These are phyloP conservation scores for Moringa oleifera DNA, from an alignment of 345 rosid species.

Conservation along the genomic window DNA sequence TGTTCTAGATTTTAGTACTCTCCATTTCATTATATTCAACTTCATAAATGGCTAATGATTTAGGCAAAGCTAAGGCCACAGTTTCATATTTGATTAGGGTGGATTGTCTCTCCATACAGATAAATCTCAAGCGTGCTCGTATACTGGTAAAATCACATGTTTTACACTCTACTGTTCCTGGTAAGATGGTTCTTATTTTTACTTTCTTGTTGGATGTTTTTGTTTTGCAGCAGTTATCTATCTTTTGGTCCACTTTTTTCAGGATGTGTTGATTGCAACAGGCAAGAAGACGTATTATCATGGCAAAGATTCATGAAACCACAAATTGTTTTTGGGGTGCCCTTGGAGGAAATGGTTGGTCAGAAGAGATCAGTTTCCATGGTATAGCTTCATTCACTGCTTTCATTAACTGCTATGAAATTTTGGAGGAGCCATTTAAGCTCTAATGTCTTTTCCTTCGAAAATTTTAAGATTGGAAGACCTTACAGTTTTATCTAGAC, in stretches of 20 bases:
- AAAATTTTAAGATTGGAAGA: too few relatives aligned
- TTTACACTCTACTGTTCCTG: constrained; percentile 45
- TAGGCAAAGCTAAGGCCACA: background rate
- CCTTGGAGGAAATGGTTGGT: constrained; percentile 64
- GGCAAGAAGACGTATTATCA: constrained; percentile 61
- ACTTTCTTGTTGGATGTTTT: background rate
- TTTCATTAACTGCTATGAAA: background rate
- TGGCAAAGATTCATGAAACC: constrained; percentile 87
- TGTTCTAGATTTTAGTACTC: too few relatives aligned
- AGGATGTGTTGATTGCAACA: constrained; percentile 82
- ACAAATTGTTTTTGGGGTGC: constrained; percentile 62
- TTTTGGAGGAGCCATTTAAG: too few relatives aligned
- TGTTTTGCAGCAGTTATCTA: background rate
- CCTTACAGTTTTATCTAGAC: background rate
- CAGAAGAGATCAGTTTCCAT: constrained; percentile 38
- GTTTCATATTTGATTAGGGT: constrained; percentile 1
- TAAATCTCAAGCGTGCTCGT: constrained; percentile 96
- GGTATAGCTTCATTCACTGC: constrained; percentile 32
- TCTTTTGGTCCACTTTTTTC: constrained; percentile 11
- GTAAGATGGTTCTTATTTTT: constrained; percentile 27
- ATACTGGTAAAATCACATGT: constrained; percentile 72
- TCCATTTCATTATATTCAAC: background rate
- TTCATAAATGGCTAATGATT: background rate
- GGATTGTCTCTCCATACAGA: constrained; percentile 34
- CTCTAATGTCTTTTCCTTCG: too few relatives aligned